A percentile compares a stretch with the other conserved stretches of the same genome.
These are phyloP conservation scores for Geotrichum klebahnii DNA, from an alignment of 1,139 yeast species.

Conservation along the genomic window DNA sequence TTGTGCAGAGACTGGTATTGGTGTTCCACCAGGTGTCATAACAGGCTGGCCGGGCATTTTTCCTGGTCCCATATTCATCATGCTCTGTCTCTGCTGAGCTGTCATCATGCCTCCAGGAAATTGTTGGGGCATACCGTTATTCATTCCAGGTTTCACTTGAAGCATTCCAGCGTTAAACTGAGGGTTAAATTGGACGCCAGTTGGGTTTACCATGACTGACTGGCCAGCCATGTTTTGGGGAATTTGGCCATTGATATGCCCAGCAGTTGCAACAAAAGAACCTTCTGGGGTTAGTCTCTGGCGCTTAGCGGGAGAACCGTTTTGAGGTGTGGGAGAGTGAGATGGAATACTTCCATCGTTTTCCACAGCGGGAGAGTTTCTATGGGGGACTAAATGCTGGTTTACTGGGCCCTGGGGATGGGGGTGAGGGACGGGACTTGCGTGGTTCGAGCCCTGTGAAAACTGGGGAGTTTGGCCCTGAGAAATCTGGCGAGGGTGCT, in stretches of 20 bases:
- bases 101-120: conserved; percentile 17
- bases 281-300: conserved; percentile 41
- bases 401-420: no score
- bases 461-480: conserved; percentile 18
- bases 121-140: conserved; percentile 13
- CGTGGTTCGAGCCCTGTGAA: conserved; percentile 17
- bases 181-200: conserved; percentile 17
- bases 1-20: conserved; percentile 11
- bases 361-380: conserved; percentile 26
- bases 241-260: conserved; percentile 8
- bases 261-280: conserved; percentile 25
- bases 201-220: conserved; percentile 16
- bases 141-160: conserved; percentile 15
- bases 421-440: conserved; percentile 34
- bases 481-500: conserved; percentile 18
- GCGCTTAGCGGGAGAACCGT: conserved; percentile 38
- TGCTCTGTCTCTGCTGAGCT: conserved; percentile 12
- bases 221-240: conserved; percentile 20
- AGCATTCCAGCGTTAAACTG: conserved; percentile 19
- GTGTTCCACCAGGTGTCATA: conserved; percentile 17
- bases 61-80: conserved; percentile 11
- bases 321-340: conserved; percentile 34
- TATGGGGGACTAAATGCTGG: conserved; percentile 25
- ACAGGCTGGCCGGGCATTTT: conserved; percentile 16
- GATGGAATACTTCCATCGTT: conserved; percentile 28